Base-by-base conservation (phyloP, 2,329 filamentous ascomycete species). In the Cladophialophora exuberans region DNA sequence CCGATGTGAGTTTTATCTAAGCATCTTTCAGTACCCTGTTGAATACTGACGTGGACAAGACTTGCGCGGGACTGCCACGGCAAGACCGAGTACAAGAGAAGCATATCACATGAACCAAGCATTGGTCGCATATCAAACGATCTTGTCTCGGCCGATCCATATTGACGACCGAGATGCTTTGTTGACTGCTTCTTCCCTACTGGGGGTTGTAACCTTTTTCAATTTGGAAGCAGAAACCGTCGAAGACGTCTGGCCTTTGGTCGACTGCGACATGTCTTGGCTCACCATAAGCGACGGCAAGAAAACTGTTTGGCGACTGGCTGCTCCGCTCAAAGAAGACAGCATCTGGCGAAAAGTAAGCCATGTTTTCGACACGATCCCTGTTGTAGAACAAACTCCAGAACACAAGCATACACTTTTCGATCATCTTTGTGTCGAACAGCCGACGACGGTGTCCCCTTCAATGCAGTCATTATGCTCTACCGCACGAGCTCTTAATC, bases 231-330 rank as follows among this genome's bases (percentile, higher is more conserved):
- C 71, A 2, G 47, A 45, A 42, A 66, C 70, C 0, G 70, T 79
- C 0, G 67, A 76, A 45, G 66, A 79, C 51, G 73, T 79, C 2
- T 87, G 83, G 83, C 84, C 84, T 0, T 68, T 87, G 1, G 77
- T 73, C 31, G 70, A 70, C 0, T 56, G 70, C 0, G 80, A 85
- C 57, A 70, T 86, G 1, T 74, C 81, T 62, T 87, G 83, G 84
- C 65, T 86, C 2, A 78, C 72, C 45, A 75, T 86, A 65, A 76
- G 73, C 54, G 75, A 80, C 10, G 80, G 81, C 0, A 86, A 86
- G 67, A 75, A 72, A 49, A 73, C 75, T 3, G 71, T 86, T 1
- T 84, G 78, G 76, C 64, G 73, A 1, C 65, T 84, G 0, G 71
- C 78, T 1, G 72, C 84, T 45, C 79, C 81, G 0, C 55, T 72